These are phyloP conservation scores for Rhytidhysteron rufulum DNA, from an alignment of 2,329 filamentous ascomycete species.

Conservation along the genomic window DNA sequence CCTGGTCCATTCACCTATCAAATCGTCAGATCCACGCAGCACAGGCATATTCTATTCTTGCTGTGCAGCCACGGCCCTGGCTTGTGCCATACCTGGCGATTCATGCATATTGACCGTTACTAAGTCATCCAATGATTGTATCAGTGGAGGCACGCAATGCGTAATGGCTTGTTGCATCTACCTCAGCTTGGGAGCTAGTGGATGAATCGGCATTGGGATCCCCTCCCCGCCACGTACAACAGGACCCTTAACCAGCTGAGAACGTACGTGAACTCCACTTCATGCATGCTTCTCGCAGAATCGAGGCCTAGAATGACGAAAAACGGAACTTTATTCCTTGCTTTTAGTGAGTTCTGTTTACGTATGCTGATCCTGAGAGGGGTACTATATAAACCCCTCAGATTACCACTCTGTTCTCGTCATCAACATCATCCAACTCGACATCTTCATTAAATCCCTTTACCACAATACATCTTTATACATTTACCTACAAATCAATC, in stretches of 20 bases:
- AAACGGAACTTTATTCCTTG: slow-evolving; percentile 1
- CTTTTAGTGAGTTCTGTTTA: not conserved
- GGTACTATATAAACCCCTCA: slow-evolving; percentile 3
- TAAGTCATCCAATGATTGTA: too few species aligned
- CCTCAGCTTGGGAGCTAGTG: too few species aligned
- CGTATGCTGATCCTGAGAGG: not conserved
- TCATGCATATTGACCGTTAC: too few species aligned
- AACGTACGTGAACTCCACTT: not conserved
- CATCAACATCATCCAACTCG: slow-evolving; percentile 1
- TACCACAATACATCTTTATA: too few species aligned
- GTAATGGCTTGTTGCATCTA: too few species aligned
- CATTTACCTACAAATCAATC: slow-evolving; percentile 7
- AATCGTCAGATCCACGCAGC: too few species aligned
- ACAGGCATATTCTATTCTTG: too few species aligned
- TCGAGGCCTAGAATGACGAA: slow-evolving; percentile 6
- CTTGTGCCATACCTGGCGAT: too few species aligned
- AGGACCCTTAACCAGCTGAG: slow-evolving; percentile 3
- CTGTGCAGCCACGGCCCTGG: too few species aligned
- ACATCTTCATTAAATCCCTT: not conserved
- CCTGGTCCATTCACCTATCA: too few species aligned
- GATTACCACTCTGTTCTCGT: not conserved
- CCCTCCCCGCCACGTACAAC: not conserved
- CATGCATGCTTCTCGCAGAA: not conserved
- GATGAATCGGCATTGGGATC: not conserved
- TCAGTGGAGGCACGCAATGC: too few species aligned